phyloP scores from a whole-genome alignment of 768 basidiomycete genomes.

The Mycena vitilis region DNA sequence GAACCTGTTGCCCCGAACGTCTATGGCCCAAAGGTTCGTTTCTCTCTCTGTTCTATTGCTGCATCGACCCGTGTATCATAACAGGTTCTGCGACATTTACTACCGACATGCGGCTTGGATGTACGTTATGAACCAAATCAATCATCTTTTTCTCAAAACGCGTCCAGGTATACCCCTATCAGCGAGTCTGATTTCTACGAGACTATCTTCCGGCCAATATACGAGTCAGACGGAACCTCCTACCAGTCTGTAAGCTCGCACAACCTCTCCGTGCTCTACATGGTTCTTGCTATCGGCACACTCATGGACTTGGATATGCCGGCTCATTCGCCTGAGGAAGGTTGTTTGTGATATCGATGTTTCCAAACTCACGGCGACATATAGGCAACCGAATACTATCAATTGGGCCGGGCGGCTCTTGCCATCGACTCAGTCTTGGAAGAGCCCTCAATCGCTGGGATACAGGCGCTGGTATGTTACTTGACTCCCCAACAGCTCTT shows the following conservation, averaged over 20 bases:
- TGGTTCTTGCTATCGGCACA: conserved; percentile 73
- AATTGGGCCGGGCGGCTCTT: conserved; percentile 68
- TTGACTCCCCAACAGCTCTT: conserved; percentile 15
- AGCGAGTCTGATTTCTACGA: conserved; percentile 67
- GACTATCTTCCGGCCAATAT: conserved; percentile 63
- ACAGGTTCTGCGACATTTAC: conserved; percentile 61
- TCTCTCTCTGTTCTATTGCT: not conserved
- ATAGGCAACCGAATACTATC: conserved; percentile 68
- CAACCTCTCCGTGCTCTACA: conserved; percentile 67
- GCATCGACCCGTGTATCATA: not conserved
- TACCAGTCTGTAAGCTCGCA: conserved; percentile 54
- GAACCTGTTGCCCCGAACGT: conserved; percentile 56
- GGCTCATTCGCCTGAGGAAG: conserved; percentile 65
- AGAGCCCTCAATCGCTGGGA: conserved; percentile 69
- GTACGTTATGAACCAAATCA: conserved; percentile 52
- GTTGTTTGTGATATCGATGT: conserved; percentile 61
- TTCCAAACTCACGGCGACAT: conserved; percentile 72
- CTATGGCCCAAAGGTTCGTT: conserved; percentile 42
- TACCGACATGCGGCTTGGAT: conserved; percentile 80
- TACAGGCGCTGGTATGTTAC: conserved; percentile 51
- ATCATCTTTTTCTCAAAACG: conserved; percentile 17
- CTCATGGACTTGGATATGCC: conserved; percentile 70
- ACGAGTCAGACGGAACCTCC: conserved; percentile 53
- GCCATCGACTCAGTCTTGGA: conserved; percentile 74
- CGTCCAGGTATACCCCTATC: conserved; percentile 73